Evolutionary conservation across 495 filamentous ascomycete genomes (phyloP), one percentile per base, ranked within the genome.

Genomic region (Daldinia loculata): DNA sequence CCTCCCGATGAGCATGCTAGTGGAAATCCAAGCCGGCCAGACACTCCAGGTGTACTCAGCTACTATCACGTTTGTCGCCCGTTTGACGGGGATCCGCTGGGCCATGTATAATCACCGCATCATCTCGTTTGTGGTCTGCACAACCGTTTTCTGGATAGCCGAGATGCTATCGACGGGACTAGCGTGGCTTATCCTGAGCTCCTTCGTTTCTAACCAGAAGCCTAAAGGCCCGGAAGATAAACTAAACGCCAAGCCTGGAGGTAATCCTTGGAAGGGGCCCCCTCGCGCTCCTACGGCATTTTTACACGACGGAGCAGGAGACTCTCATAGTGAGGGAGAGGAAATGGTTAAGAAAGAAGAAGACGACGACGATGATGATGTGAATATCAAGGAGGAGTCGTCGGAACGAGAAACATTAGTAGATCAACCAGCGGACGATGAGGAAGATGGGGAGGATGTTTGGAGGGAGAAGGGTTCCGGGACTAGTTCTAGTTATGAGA

Each of bases 71-170:
- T 87, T 99, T 24, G 84, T 80, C 12, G 93, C 95, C 1, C 83
- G 86, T 48, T 88, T 98, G 65, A 81, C 83, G 22, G 95, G 94
- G 0, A 73, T 98, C 66, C 86, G 91, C 63, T 94, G 92, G 90
- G 73, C 93, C 29, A 97, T 99, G 92, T 94, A 93, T 67, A 87
- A 91, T 24, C 89, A 93, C 80, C 88, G 89, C 38, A 65, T 94
- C 30, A 76, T 89, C 1, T 88, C 88, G 11, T 93, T 93, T 67
- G 41, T 91, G 0, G 68, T 91, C 2, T 91, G 91, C 60, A 91
- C 87, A 4, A 79, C 75, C 3, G 50, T 86, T 27, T 97, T 98
- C 77, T 98, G 93, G 94, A 77, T 75, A 8, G 81, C 86, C 2
- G 92, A 92, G 70, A 84, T 97, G 79, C 50, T 85, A 0, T 89